Conservation (phyloP, 1,284 basidiomycete species). For the Neolentinus lepideus region DNA sequence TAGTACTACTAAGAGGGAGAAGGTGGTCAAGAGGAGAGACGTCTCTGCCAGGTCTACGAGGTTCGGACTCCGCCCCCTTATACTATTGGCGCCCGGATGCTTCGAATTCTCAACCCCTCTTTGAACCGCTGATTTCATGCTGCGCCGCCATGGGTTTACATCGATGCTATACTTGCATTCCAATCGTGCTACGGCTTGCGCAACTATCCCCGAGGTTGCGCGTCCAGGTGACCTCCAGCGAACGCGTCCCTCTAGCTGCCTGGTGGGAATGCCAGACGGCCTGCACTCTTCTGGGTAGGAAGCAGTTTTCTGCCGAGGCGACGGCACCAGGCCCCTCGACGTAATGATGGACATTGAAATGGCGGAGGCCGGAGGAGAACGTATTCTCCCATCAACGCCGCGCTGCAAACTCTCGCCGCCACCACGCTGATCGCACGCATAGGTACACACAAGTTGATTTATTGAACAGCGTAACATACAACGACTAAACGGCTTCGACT, state of each 20-base stretch:
- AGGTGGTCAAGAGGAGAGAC: background rate
- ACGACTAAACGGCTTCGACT: background rate
- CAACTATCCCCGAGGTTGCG: background rate
- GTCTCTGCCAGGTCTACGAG: background rate
- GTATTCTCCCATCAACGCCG: background rate
- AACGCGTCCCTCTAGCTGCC: background rate
- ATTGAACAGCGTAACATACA: background rate
- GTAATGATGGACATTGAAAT: background rate
- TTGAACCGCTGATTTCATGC: background rate
- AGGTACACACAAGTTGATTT: background rate
- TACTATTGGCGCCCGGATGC: constrained; percentile 1
- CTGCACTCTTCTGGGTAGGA: background rate
- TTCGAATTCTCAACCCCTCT: constrained; percentile 1
- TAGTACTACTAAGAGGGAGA: constrained; percentile 3
- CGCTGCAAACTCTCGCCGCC: too few relatives aligned
- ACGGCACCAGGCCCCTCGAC: background rate
- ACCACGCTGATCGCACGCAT: background rate
- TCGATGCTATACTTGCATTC: background rate
- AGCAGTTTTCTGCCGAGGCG: background rate
- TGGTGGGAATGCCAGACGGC: background rate
- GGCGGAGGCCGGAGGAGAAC: background rate
- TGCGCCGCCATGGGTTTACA: background rate
- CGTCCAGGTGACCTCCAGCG: background rate
- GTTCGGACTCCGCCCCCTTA: constrained; percentile 1
- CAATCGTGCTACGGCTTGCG: background rate